Evolutionary conservation across 192 early-diverging fungal genomes (phyloP), one percentile per base, ranked within the genome.

Genomic region (Lobosporangium transversale): DNA sequence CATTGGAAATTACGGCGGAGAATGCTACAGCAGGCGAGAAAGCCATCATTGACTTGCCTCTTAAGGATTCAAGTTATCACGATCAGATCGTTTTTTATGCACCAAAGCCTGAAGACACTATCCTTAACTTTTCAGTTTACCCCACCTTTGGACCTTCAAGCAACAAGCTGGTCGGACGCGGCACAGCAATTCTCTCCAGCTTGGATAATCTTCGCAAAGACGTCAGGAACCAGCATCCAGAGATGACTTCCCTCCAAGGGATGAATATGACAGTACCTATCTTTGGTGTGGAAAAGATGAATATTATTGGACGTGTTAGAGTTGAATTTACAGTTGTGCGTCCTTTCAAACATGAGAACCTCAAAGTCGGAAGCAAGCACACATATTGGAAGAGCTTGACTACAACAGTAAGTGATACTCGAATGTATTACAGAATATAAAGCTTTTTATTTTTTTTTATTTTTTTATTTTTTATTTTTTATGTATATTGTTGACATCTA

Each of bases 281-380:
- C 26, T 66, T 91, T 50, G 69, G 80, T 23, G 58, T 68, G 5
- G 66, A 83, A 3, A 69, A 52, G 1, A 64, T 92, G 33, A 80
- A 85, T 0, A 81, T 81, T 47, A 83, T 90, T 60, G 91, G 91
- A 4, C 67, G 68, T 15, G 60, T 92, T 10, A 53, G 76, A 2
- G 82, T 89, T 29, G 89, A 91, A 37, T 90, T 83, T 68, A 75
- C 86, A 15, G 81, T 92, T 14, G 82, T 92, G 11, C 89, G 83
- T 18, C 86, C 91, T 1, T 92, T 89, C 73, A 68, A 74, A 33
- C 86, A 89, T 35, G 53, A 78, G 26, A 85, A 87, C n/a, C 81
- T 91, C 67, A 80, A 69, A 14, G 70, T 85, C 17, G 82, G 85
- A 51, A 84, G 82, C 52, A 79, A 74, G 37, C 79, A 84, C 20